Percentiles rank a stretch among this genome's conserved stretches.
These are phyloP conservation scores for Vitis rupestris DNA, from an alignment of 164 flowering plant species.

Conservation along the genomic window DNA sequence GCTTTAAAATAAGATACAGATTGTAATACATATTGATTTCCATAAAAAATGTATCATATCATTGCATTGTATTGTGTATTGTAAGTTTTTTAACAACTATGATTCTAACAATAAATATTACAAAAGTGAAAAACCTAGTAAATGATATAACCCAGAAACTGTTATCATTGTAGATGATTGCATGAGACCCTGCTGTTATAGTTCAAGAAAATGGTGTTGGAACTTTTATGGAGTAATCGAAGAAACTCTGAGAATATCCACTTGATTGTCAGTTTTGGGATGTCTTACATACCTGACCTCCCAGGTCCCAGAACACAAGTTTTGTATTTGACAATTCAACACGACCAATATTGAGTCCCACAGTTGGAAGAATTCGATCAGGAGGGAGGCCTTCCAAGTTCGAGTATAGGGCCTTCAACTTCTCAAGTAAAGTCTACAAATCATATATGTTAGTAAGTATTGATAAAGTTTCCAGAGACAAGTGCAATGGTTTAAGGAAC, in stretches of 20 bases:
- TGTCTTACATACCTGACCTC: conserved; percentile 79
- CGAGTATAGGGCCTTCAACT: conserved; percentile 78
- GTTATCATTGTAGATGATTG: no score
- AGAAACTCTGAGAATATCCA: background rate
- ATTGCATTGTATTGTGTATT: no score
- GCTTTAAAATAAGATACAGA: no score
- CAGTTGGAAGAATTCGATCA: conserved; percentile 96
- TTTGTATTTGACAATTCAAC: conserved; percentile 78
- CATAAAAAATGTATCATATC: no score
- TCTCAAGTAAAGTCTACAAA: conserved; percentile 84
- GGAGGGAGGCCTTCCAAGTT: conserved; percentile 92
- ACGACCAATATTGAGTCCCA: conserved; percentile 95
- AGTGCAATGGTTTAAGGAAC: background rate
- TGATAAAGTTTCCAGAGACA: background rate
- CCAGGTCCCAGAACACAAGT: conserved; percentile 97
- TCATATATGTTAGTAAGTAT: background rate
- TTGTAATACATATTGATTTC: no score
- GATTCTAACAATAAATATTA: no score
- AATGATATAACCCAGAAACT: no score
- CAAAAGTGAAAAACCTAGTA: no score
- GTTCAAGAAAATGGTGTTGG: background rate
- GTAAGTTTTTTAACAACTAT: no score
- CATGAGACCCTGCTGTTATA: background rate
- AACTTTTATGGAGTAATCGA: background rate
- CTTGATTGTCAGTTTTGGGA: background rate